Conservation (phyloP, 2,329 filamentous ascomycete genomes). For the Colletotrichum sojae region DNA sequence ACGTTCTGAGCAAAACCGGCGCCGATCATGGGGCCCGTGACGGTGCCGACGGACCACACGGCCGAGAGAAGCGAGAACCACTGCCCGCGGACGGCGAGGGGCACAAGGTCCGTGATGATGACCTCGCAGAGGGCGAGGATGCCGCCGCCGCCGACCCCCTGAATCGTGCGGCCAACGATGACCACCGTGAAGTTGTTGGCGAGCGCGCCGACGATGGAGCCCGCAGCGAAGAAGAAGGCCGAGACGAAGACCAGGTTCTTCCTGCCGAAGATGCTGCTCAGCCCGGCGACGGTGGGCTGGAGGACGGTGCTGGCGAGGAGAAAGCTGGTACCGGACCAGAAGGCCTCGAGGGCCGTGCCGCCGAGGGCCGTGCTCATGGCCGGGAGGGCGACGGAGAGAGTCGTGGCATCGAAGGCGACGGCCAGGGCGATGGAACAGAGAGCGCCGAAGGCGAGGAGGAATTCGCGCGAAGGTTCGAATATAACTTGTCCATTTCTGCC, state of each 20-base stretch:
- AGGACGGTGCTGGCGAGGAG: constrained; percentile 75
- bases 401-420: constrained; percentile 76
- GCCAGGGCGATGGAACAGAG: constrained; percentile 71
- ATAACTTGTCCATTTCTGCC: constrained; percentile 42
- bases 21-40: constrained; percentile 65
- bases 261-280: constrained; percentile 54
- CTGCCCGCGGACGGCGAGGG: constrained; percentile 57
- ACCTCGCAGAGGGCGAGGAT: constrained; percentile 62
- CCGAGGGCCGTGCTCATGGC: constrained; percentile 64
- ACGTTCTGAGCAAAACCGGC: constrained; percentile 67
- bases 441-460: constrained; percentile 64
- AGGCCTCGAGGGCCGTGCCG: constrained; percentile 72
- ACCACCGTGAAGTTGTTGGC: constrained; percentile 51
- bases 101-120: constrained; percentile 61
- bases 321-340: constrained; percentile 81
- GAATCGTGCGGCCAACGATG: constrained; percentile 64
- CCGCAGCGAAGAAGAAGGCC: constrained; percentile 54
- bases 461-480: constrained; percentile 53
- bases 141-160: constrained; percentile 67
- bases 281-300: constrained; percentile 62
- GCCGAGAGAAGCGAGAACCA: constrained; percentile 55
- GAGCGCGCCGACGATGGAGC: constrained; percentile 56
- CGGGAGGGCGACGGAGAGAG: constrained; percentile 69
- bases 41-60: constrained; percentile 70
- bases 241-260: constrained; percentile 50